Evolutionary conservation across 805 yeast species (phyloP).

Genomic region (Saccharomycopsis malanga): DNA sequence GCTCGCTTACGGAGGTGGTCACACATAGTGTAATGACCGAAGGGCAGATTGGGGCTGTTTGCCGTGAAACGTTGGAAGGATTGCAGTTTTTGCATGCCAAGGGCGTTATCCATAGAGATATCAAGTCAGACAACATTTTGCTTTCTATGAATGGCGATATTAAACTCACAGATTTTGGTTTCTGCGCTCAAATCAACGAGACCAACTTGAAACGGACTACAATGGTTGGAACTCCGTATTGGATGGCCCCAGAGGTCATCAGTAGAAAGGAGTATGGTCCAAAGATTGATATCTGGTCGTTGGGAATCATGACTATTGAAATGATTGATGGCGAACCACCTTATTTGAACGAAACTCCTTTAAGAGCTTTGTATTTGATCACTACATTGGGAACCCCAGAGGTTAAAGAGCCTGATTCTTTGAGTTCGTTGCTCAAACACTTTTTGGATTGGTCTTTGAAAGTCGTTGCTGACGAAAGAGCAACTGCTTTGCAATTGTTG

Average conservation of each 20-base stretch:
- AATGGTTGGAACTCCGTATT: conserved; percentile 98
- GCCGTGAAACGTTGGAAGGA: conserved; percentile 84
- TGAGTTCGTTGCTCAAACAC: conserved; percentile 56
- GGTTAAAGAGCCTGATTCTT: conserved; percentile 75
- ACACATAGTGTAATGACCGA: conserved; percentile 88
- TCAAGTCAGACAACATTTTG: conserved; percentile 88
- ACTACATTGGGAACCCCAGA: conserved; percentile 96
- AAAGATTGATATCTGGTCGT: conserved; percentile 94
- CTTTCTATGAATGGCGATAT: conserved; percentile 80
- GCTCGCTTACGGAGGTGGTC: conserved; percentile 91
- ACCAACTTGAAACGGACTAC: conserved; percentile 84
- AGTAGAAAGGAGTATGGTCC: conserved; percentile 95
- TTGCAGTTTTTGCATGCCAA: conserved; percentile 80
- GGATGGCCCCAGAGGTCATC: conserved; percentile 99
- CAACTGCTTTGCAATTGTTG: conserved; percentile 67
- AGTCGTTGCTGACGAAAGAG: conserved; percentile 77
- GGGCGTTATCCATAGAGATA: conserved; percentile 93
- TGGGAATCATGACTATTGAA: conserved; percentile 96
- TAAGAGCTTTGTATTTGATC: conserved; percentile 86
- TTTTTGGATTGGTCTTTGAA: conserved; percentile 75
- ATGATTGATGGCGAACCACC: conserved; percentile 99
- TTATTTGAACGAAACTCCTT: conserved; percentile 89
- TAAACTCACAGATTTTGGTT: conserved; percentile 92
- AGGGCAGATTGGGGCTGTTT: conserved; percentile 91
- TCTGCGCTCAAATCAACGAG: conserved; percentile 89